Evolutionary conservation across 345 rosid genomes (phyloP).

Genomic region (Limnanthes douglasii): DNA sequence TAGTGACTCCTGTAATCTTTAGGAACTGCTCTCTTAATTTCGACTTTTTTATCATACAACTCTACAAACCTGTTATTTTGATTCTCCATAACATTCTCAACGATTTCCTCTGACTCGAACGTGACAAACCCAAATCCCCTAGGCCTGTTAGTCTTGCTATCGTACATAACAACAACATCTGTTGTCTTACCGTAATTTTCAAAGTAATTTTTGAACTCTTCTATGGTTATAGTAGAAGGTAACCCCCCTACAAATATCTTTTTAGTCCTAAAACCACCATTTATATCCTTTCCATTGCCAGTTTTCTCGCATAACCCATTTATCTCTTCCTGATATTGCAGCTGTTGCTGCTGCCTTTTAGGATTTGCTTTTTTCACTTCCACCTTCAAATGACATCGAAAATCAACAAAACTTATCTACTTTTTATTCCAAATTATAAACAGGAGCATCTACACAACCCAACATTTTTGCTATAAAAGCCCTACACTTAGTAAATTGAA

Average conservation of each 20-base stretch:
- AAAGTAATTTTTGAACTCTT: conserved; percentile 60
- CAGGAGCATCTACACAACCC: too few relatives aligned
- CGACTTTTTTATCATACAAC: conserved; percentile 47
- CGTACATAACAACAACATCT: conserved; percentile 84
- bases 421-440: too few relatives aligned
- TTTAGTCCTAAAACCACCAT: conserved; percentile 25
- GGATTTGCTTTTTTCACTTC: conserved; percentile 43
- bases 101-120: conserved; percentile 54
- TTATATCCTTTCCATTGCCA: conserved; percentile 10
- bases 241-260: conserved; percentile 86
- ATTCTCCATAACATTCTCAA: conserved; percentile 43
- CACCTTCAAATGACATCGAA: conserved; percentile 18
- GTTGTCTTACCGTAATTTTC: conserved; percentile 54
- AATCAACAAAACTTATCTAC: neutral
- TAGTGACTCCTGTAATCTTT: too few relatives aligned
- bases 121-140: conserved; percentile 89
- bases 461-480: too few relatives aligned
- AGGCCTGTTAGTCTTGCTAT: conserved; percentile 47
- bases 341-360: conserved; percentile 17
- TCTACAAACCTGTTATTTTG: conserved; percentile 50
- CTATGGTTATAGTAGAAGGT: conserved; percentile 40
- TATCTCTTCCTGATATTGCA: conserved; percentile 10
- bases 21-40: conserved; percentile 78
- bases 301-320: conserved; percentile 7
- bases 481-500: conserved; percentile 1